Base-by-base conservation (phyloP, 768 basidiomycete genomes). In the Lentinus brumalis region DNA sequence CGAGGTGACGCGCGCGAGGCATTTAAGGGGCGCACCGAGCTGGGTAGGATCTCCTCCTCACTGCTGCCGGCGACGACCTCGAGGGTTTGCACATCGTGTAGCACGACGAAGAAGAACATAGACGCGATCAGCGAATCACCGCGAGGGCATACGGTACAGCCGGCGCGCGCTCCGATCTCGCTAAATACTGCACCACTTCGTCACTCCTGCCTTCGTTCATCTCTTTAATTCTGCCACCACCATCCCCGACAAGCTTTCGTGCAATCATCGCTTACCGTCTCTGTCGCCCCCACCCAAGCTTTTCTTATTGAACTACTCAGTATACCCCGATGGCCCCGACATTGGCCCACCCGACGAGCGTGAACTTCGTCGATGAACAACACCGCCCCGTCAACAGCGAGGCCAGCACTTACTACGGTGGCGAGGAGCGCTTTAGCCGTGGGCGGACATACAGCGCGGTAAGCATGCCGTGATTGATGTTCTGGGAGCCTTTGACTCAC, bases 401-500 rank as follows among this genome's bases (percentile, higher is more conserved):
- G 56, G 86, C 93, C 9, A 81, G 86, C 26, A 83, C 85, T 9
- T 95, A 95, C 77, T 96, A 96, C 66, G 91, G 91, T 45, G 86
- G 87, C 18, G 83, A 81, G 46, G 90, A 96, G 70, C 81, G 86
- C 4, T 89, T 86, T 74, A 86, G 87, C 71, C 88, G 94, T 66
- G 86, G 89, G 16, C 81, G 94, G 69, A 96, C 94, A 0, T 97
- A 94, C 74, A 94, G 92, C 65, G 86, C 86, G 62, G 94, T 95
- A 76, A 66, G 88, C 75, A 15, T 18, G 41, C 40, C 46, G 32
- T 42, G n/a, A 49, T 45, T 21, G 59, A 38, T 31, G 16, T 18
- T 30, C 14, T n/a, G 45, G 51, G 26, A 49, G 45, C 44, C 6
- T 56, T 26, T 16, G 30, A 32, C 41, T 47, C 56, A 30, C 49